A percentile compares a stretch with the other conserved stretches of the same genome.
phyloP scores from a whole-genome alignment of 352 stramenopile genomes.

The Phytopythium chamaehyphon region DNA sequence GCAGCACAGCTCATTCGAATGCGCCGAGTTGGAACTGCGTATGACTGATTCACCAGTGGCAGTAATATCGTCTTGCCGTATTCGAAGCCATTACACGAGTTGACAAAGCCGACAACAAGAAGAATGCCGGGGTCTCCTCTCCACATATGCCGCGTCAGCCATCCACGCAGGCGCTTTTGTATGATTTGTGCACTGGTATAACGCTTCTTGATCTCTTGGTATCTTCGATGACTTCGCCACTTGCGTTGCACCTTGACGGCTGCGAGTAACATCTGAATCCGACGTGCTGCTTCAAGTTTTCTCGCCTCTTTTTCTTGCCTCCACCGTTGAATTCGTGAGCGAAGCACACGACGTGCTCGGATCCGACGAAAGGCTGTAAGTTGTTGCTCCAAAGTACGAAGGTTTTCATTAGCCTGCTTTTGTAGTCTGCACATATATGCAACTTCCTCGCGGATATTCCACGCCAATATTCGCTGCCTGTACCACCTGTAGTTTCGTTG shows the following conservation, averaged over 20 bases:
- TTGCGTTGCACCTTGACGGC: constrained; percentile 59
- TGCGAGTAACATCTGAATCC: constrained; percentile 41
- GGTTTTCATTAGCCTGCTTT: constrained; percentile 37
- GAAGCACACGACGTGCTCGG: constrained; percentile 45
- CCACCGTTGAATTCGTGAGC: constrained; percentile 37
- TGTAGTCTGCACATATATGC: constrained; percentile 45
- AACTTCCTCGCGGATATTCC: constrained; percentile 53
- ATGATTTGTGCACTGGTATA: constrained; percentile 47
- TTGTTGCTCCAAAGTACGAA: constrained; percentile 36
- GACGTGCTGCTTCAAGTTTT: constrained; percentile 19
- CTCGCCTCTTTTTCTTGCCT: constrained; percentile 24
- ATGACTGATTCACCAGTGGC: constrained; percentile 35
- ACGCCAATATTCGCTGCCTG: constrained; percentile 44
- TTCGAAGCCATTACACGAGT: constrained; percentile 27
- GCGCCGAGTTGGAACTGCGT: constrained; percentile 39
- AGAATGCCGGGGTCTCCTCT: constrained; percentile 46
- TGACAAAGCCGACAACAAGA: constrained; percentile 37
- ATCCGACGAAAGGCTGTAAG: constrained; percentile 43
- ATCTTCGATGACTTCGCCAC: constrained; percentile 47
- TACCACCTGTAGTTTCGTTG: constrained; percentile 61
- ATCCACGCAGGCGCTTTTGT: constrained; percentile 55
- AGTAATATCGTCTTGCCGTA: constrained; percentile 48
- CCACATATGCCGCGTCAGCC: constrained; percentile 67
- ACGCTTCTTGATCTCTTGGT: constrained; percentile 35
- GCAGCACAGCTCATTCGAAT: constrained; percentile 35